Conservation (phyloP, 805 yeast species). For the Priceomyces fermenticarens region DNA sequence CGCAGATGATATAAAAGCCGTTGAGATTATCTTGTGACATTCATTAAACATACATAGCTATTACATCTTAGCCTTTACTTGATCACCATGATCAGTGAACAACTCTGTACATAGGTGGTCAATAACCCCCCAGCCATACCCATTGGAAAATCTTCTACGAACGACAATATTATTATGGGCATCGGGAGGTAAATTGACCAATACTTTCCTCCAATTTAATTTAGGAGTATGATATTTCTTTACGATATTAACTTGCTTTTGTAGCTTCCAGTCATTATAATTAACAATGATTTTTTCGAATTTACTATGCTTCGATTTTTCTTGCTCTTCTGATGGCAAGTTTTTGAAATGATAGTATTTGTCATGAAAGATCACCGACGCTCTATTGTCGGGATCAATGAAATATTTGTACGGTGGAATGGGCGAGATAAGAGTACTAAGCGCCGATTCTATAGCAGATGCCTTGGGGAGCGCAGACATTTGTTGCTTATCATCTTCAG, state of each 20-base stretch:
- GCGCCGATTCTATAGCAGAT: conserved; percentile 39
- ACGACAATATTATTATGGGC: conserved; percentile 46
- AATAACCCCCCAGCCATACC: conserved; percentile 47
- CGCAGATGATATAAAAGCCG: too few relatives aligned
- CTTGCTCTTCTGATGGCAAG: conserved; percentile 19
- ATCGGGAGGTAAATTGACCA: conserved; percentile 43
- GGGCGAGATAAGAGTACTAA: conserved; percentile 39
- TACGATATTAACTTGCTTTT: conserved; percentile 41
- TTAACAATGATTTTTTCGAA: conserved; percentile 16
- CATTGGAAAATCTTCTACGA: conserved; percentile 41
- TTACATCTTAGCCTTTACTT: conserved; percentile 7
- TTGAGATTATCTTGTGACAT: too few relatives aligned
- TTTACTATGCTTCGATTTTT: conserved; percentile 12
- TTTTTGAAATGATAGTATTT: conserved; percentile 33
- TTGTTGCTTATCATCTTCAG: not conserved
- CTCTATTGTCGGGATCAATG: conserved; percentile 30
- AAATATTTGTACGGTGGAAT: conserved; percentile 33
- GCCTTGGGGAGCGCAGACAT: conserved; percentile 40
- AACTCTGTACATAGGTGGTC: conserved; percentile 35
- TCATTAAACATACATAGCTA: too few relatives aligned
- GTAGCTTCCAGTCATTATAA: conserved; percentile 32
- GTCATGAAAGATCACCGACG: conserved; percentile 41
- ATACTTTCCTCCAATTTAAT: conserved; percentile 43
- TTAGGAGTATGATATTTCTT: conserved; percentile 35
- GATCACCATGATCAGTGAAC: conserved; percentile 9